phyloP scores from a whole-genome alignment of 2,329 filamentous ascomycete genomes.

The Coniochaeta pulveracea region DNA sequence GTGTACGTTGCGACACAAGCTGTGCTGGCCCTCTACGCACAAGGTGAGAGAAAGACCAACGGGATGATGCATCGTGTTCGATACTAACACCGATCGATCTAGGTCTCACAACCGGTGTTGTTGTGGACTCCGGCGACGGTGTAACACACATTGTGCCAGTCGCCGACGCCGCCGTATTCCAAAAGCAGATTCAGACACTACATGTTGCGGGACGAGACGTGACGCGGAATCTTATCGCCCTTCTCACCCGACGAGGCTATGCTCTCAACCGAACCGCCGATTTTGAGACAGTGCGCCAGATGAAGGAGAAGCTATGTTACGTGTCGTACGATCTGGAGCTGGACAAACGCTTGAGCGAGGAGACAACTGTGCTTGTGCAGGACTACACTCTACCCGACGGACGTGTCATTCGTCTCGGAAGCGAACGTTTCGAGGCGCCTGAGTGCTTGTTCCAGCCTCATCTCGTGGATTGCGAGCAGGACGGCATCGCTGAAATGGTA shows the following conservation, averaged over 20 bases:
- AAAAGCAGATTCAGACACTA: conserved; percentile 86
- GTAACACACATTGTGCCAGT: conserved; percentile 98
- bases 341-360: conserved; percentile 90
- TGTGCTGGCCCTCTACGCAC: conserved; percentile 88
- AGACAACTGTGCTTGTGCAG: conserved; percentile 93
- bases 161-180: conserved; percentile 95
- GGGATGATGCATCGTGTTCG: neutral
- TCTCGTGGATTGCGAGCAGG: conserved; percentile 93
- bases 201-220: conserved; percentile 96
- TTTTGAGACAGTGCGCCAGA: conserved; percentile 97
- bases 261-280: conserved; percentile 96
- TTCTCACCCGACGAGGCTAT: conserved; percentile 87
- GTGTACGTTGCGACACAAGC: conserved; percentile 98
- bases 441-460: conserved; percentile 99
- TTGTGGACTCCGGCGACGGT: conserved; percentile 95
- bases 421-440: conserved; percentile 93
- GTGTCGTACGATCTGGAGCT: conserved; percentile 96
- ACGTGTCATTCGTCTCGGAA: conserved; percentile 89
- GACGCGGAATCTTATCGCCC: conserved; percentile 93
- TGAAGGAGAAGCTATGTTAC: conserved; percentile 99
- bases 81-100: neutral
- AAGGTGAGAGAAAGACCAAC: conserved; percentile 62
- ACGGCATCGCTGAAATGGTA: conserved; percentile 89
- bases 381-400: conserved; percentile 96
- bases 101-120: conserved; percentile 88